phyloP scores from a whole-genome alignment of 148 eudicot species.

The Arbutus unedo region DNA sequence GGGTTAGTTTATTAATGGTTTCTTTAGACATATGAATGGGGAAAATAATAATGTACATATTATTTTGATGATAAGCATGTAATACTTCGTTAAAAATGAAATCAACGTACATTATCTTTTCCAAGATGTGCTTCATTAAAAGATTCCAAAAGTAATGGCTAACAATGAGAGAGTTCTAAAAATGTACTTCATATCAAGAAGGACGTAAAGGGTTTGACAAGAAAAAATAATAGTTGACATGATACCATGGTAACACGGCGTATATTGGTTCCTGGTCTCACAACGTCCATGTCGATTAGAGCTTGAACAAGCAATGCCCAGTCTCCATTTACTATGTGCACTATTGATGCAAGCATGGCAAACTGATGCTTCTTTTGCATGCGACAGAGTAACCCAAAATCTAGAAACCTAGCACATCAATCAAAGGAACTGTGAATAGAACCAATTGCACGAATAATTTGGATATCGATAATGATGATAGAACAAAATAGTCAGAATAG shows the following conservation, averaged over 20 bases:
- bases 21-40: not conserved
- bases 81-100: not conserved
- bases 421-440: conserved; percentile 14
- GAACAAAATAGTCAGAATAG: not conserved
- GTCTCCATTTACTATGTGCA: conserved; percentile 95
- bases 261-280: conserved; percentile 69
- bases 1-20: not conserved
- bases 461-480: not conserved
- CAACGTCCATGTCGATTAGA: conserved; percentile 82
- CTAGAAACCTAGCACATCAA: conserved; percentile 63
- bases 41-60: not conserved
- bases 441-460: not conserved
- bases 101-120: not conserved
- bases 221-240: conserved; percentile 4
- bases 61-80: not conserved
- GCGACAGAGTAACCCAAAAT: conserved; percentile 91
- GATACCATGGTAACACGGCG: conserved; percentile 81
- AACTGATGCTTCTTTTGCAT: conserved; percentile 94
- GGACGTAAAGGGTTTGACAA: not conserved
- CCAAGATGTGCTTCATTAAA: not conserved
- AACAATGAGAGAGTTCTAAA: not conserved
- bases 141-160: not conserved
- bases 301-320: conserved; percentile 89
- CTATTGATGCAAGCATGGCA: conserved; percentile 94
- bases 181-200: not conserved